Evolutionary conservation across 2,329 filamentous ascomycete species (phyloP).

Genomic region (Pseudodiploospora longispora): DNA sequence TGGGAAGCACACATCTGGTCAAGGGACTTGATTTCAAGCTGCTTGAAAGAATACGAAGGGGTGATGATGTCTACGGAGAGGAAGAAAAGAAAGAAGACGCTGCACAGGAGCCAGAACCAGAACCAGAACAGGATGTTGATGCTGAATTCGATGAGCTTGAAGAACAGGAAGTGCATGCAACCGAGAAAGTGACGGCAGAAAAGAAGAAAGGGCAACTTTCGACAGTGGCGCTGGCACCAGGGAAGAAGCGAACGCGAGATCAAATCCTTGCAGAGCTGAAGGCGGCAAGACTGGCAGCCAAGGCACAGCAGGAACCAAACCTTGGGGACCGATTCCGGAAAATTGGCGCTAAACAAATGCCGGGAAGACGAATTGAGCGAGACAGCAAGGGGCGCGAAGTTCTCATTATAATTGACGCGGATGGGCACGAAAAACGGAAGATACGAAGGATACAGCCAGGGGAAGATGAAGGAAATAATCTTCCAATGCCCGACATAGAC

Average conservation of each 20-base stretch:
- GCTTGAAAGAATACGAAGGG: constrained; percentile 58
- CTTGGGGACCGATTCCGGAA: constrained; percentile 57
- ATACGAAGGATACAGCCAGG: constrained; percentile 44
- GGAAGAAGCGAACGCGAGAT: constrained; percentile 55
- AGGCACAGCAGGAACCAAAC: constrained; percentile 41
- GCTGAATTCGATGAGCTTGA: constrained; percentile 57
- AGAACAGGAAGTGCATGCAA: constrained; percentile 43
- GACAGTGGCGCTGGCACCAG: constrained; percentile 40
- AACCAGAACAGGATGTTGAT: constrained; percentile 41
- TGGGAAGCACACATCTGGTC: constrained; percentile 74
- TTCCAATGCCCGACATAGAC: constrained; percentile 47
- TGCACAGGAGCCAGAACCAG: constrained; percentile 12
- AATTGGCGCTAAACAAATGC: constrained; percentile 47
- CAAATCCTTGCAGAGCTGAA: constrained; percentile 62
- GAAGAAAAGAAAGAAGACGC: constrained; percentile 21
- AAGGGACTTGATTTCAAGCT: constrained; percentile 88
- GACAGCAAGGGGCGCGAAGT: constrained; percentile 56
- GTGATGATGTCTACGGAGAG: constrained; percentile 56
- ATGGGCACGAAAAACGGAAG: constrained; percentile 59
- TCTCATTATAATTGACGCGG: constrained; percentile 57
- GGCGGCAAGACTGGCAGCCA: constrained; percentile 52
- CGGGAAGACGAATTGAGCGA: constrained; percentile 50
- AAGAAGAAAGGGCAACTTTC: constrained; percentile 57
- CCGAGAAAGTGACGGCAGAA: constrained; percentile 40
- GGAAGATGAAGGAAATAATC: constrained; percentile 28